Conservation (phyloP, 2,329 filamentous ascomycete species). For the Mycosphaerella sp. region DNA sequence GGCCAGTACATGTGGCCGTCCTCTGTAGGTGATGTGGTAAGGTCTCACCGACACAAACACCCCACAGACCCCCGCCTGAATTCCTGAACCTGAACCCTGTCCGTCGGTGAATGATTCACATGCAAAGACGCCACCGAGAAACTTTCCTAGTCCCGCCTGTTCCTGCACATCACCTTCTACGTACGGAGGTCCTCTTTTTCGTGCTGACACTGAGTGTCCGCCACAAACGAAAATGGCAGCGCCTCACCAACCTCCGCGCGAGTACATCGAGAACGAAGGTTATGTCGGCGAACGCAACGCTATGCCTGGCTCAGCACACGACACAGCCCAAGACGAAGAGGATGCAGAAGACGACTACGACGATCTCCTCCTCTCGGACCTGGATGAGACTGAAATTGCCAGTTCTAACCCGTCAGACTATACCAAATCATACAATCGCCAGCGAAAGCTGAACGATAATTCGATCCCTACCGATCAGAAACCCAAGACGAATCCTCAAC, state of each 20-base stretch:
- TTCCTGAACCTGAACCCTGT: neutral
- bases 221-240: slow-evolving; percentile 15
- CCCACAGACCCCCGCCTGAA: no score
- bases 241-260: slow-evolving; percentile 27
- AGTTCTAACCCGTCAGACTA: slow-evolving; percentile 59
- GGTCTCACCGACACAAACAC: no score
- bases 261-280: slow-evolving; percentile 31
- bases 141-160: neutral
- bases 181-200: neutral
- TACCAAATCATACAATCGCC: slow-evolving; percentile 83
- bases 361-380: slow-evolving; percentile 56
- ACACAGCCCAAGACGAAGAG: slow-evolving; percentile 16
- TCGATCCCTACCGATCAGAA: slow-evolving; percentile 47
- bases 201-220: no score
- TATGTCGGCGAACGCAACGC: slow-evolving; percentile 26
- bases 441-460: slow-evolving; percentile 59
- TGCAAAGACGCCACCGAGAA: neutral
- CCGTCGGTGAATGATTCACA: neutral
- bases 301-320: slow-evolving; percentile 28
- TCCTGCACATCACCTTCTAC: neutral
- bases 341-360: slow-evolving; percentile 45
- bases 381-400: slow-evolving; percentile 47
- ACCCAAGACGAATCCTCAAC: slow-evolving; percentile 68
- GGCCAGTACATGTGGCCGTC: no score
- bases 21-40: no score